These are phyloP conservation scores for Eremomyces bilateralis DNA, from an alignment of 495 filamentous ascomycete genomes.

Conservation along the genomic window DNA sequence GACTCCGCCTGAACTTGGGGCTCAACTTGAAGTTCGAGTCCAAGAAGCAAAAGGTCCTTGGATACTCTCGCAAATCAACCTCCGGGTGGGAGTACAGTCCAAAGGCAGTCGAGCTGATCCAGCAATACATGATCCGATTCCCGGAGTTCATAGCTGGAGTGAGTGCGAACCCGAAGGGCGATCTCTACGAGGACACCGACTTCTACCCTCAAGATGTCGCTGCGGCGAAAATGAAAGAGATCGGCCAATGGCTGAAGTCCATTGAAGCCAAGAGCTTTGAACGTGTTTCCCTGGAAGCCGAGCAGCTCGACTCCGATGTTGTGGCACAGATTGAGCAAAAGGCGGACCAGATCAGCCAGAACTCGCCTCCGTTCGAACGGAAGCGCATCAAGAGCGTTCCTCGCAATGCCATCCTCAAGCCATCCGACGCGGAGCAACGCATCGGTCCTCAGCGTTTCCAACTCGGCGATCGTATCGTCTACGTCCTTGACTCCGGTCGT, in stretches of 20 bases:
- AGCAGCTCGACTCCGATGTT: constrained; percentile 80
- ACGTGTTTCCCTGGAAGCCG: constrained; percentile 78
- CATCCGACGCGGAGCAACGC: constrained; percentile 75
- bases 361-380: constrained; percentile 27
- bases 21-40: constrained; percentile 94
- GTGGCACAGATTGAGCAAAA: constrained; percentile 64
- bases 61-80: constrained; percentile 68
- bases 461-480: constrained; percentile 80
- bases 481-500: constrained; percentile 79
- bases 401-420: constrained; percentile 68
- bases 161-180: constrained; percentile 47
- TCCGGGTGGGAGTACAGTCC: constrained; percentile 89
- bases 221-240: constrained; percentile 63
- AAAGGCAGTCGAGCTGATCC: constrained; percentile 58
- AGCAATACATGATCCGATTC: constrained; percentile 80
- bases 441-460: constrained; percentile 66
- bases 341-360: constrained; percentile 34
- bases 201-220: constrained; percentile 58
- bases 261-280: constrained; percentile 81
- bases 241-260: constrained; percentile 75
- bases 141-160: constrained; percentile 86
- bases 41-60: constrained; percentile 84
- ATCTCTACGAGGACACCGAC: constrained; percentile 59
- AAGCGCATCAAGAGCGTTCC: constrained; percentile 60
- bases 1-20: constrained; percentile 65